Evolutionary conservation across 2,329 filamentous ascomycete genomes (phyloP).

Genomic region (Clarireedia sp.): DNA sequence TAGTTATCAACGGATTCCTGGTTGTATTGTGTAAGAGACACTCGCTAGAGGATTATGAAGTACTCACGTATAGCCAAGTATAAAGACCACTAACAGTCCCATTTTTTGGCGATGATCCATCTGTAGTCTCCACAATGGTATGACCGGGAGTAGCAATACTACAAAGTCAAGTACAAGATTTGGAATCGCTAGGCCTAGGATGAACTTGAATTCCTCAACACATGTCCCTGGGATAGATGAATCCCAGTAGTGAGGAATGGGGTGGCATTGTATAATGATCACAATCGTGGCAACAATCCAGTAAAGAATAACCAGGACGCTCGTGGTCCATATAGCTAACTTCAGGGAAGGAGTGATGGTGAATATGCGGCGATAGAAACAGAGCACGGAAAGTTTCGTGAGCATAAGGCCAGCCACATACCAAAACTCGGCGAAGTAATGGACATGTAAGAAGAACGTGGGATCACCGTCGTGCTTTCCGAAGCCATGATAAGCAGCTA

Average conservation of each 20-base stretch:
- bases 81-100: not conserved
- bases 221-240: not conserved
- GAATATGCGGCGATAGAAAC: not conserved
- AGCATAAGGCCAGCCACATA: not conserved
- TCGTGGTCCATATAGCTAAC: not conserved
- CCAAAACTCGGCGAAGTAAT: not conserved
- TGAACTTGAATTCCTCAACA: not conserved
- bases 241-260: not conserved
- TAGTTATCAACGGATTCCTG: not conserved
- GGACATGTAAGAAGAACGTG: not conserved
- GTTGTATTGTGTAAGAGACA: not conserved
- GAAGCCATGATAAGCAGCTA: not conserved
- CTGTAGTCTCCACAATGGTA: not conserved
- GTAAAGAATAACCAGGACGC: not conserved
- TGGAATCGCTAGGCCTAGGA: not conserved
- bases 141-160: not conserved
- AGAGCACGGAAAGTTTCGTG: not conserved
- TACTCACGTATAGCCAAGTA: not conserved
- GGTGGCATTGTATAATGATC: not conserved
- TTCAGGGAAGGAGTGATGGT: not conserved
- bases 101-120: not conserved
- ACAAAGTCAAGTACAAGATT: not conserved
- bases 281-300: not conserved
- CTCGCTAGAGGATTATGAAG: not conserved
- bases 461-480: not conserved